Conservation (phyloP, 1,139 yeast genomes). For the Suhomyces kunorum region DNA sequence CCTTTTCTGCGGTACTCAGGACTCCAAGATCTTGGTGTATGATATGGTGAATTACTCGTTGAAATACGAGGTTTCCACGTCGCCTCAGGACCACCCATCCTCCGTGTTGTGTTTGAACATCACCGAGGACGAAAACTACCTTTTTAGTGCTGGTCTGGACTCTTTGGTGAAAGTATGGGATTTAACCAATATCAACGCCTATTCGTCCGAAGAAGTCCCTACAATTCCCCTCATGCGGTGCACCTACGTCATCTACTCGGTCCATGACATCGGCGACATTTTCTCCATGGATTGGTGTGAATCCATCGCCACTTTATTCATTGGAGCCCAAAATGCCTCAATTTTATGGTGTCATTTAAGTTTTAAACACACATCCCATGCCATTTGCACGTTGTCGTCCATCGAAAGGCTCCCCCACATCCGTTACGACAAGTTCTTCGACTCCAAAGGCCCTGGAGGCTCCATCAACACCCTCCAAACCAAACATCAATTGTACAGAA, state of each 20-base stretch:
- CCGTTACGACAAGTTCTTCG: constrained; percentile 85
- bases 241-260: constrained; percentile 74
- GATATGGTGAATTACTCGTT: constrained; percentile 66
- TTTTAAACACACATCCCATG: constrained; percentile 3
- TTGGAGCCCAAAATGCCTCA: constrained; percentile 93
- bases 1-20: constrained; percentile 91
- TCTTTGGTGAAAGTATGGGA: constrained; percentile 88
- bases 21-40: constrained; percentile 73
- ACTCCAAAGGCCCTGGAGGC: constrained; percentile 86
- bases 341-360: constrained; percentile 65
- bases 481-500: constrained; percentile 30
- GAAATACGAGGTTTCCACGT: constrained; percentile 36
- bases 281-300: constrained; percentile 79
- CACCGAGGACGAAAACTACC: constrained; percentile 56
- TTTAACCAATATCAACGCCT: constrained; percentile 27
- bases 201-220: background rate
- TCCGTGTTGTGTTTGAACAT: constrained; percentile 71
- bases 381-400: constrained; percentile 12
- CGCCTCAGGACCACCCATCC: constrained; percentile 59
- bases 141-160: constrained; percentile 89
- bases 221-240: constrained; percentile 23
- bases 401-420: constrained; percentile 65
- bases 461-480: constrained; percentile 38
- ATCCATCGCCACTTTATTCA: constrained; percentile 58
- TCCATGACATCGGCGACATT: constrained; percentile 90